These are phyloP conservation scores for Fusarium denticulatum DNA, from an alignment of 2,329 filamentous ascomycete genomes.

Conservation along the genomic window DNA sequence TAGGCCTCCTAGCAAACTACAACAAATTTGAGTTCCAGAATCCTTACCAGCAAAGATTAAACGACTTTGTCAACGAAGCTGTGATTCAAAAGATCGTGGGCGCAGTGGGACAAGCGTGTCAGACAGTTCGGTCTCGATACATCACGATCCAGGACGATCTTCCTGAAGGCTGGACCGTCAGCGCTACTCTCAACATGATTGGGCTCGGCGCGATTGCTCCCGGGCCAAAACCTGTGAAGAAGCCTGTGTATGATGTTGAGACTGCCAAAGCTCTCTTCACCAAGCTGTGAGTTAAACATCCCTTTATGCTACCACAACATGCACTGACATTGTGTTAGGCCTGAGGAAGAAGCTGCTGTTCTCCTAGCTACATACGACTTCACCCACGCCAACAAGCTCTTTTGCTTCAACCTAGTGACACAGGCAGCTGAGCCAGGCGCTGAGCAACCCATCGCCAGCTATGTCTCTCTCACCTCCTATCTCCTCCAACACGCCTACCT, in stretches of 20 bases:
- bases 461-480: constrained; percentile 91
- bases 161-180: constrained; percentile 88
- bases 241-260: constrained; percentile 73
- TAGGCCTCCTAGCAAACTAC: constrained; percentile 93
- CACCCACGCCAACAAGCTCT: constrained; percentile 91
- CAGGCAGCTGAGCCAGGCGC: constrained; percentile 67
- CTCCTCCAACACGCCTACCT: constrained; percentile 92
- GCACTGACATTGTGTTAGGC: constrained; percentile 60
- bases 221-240: constrained; percentile 70
- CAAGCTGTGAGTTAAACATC: constrained; percentile 69
- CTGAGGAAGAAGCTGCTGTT: constrained; percentile 80
- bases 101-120: constrained; percentile 79
- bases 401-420: constrained; percentile 85
- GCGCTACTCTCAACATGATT: constrained; percentile 83
- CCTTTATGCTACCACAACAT: not conserved
- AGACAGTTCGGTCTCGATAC: constrained; percentile 76
- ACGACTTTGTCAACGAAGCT: constrained; percentile 93
- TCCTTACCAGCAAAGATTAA: constrained; percentile 89
- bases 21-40: constrained; percentile 99
- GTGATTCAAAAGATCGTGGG: constrained; percentile 85
- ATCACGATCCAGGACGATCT: constrained; percentile 88
- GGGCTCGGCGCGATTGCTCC: constrained; percentile 81
- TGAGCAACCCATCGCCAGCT: constrained; percentile 81
- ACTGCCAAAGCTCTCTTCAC: constrained; percentile 85
- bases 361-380: constrained; percentile 93